Conservation (phyloP, 441 rosid genomes). For the Populus tomentosa region DNA sequence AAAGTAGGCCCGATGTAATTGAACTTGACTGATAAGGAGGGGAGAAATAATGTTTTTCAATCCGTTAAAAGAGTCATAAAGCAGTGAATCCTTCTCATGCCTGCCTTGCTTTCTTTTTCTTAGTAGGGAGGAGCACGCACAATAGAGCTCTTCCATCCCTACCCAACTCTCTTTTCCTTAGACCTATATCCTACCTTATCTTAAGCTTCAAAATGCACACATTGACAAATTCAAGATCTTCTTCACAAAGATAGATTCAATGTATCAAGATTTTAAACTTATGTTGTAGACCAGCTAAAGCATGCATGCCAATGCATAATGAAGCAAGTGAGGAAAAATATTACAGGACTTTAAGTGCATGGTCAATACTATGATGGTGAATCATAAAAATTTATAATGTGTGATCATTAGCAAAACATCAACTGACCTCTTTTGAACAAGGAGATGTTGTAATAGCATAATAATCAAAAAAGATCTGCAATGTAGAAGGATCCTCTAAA, state of each 20-base stretch:
- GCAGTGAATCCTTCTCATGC: background rate
- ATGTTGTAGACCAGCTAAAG: background rate
- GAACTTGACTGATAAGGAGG: background rate
- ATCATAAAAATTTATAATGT: background rate
- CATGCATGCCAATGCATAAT: background rate
- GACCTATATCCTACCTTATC: background rate
- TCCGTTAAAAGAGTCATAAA: background rate
- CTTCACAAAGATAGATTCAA: background rate
- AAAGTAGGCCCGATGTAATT: background rate
- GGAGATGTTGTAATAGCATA: slow-evolving; percentile 70
- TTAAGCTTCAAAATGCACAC: background rate
- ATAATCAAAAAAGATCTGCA: slow-evolving; percentile 95
- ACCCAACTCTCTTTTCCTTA: background rate
- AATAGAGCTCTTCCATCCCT: background rate
- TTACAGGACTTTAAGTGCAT: background rate
- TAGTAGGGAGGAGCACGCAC: background rate
- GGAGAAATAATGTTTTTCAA: background rate
- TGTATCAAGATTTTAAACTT: background rate
- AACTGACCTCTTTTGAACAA: slow-evolving; percentile 87
- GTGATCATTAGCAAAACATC: background rate
- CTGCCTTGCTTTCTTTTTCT: background rate
- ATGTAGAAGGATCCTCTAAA: slow-evolving; percentile 87
- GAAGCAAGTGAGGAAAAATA: background rate
- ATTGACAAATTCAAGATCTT: background rate
- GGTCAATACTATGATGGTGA: background rate